These are phyloP conservation scores for Apostasia shenzhenica DNA, from an alignment of 106 monocot species.

Conservation along the genomic window DNA sequence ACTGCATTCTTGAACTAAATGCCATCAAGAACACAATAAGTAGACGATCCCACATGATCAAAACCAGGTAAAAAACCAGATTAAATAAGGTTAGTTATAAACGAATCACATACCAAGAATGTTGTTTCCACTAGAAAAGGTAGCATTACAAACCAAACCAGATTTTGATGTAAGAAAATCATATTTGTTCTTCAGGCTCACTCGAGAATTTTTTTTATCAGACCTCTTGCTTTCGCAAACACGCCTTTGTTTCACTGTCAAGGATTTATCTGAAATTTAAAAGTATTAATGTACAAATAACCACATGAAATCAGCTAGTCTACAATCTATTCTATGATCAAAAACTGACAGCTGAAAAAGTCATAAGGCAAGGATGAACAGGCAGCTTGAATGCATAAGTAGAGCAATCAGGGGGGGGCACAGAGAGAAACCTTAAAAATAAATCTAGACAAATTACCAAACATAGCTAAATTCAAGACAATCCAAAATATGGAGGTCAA, in stretches of 20 bases:
- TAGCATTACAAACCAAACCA: conserved; percentile 28
- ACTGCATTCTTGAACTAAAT: not conserved
- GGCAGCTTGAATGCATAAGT: too few relatives aligned
- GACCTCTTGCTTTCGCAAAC: conserved; percentile 37
- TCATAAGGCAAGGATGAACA: not conserved
- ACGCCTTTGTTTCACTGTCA: conserved; percentile 33
- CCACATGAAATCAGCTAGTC: not conserved
- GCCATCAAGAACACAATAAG: not conserved
- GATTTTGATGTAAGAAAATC: conserved; percentile 42
- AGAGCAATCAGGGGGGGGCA: too few relatives aligned
- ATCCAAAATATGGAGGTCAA: not conserved
- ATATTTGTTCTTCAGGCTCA: conserved; percentile 32
- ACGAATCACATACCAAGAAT: conserved; percentile 35
- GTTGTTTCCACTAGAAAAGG: conserved; percentile 33
- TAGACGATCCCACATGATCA: not conserved
- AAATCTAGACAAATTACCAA: not conserved
- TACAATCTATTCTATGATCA: not conserved
- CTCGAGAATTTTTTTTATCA: conserved; percentile 34
- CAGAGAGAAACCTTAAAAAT: not conserved
- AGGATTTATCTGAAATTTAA: conserved; percentile 36
- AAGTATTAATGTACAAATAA: not conserved
- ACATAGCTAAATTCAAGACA: not conserved
- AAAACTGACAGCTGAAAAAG: not conserved
- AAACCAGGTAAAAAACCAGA: not conserved
- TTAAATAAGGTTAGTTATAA: conserved; percentile 1